Base-by-base conservation (phyloP, 108 stramenopile genomes). In the Fragilariopsis cylindrus region DNA sequence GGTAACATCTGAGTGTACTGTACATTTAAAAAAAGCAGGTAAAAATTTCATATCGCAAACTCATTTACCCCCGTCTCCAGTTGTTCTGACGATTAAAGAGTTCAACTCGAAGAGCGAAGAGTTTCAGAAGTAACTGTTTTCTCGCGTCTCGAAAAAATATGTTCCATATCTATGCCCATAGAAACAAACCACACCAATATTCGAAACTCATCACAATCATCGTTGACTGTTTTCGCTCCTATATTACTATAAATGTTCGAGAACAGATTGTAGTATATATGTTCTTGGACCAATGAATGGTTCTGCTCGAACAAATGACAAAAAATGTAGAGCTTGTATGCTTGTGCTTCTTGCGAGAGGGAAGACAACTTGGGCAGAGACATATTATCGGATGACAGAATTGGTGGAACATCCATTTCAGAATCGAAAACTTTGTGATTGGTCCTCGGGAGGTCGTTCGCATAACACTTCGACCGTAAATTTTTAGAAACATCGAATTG, bases 301-400 rank as follows among this genome's bases (percentile, higher is more conserved):
- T 60, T 21, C 18, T 39, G 49, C 15, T 65, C 71, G 39, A 70
- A 40, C 21, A 81, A 42, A 68, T 81, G 81, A 54, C 70, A 75
- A 21, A 49, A 63, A 30, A 81, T 69, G 1, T 70, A 62, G 43
- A 81, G 50, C 54, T 76, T 76, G 81, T 72, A 76, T 5, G 64
- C 52, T 11, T 62, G 19, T 18, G 69, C 58, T 63, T 73, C 78
- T 47, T 40, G 9, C 41, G 65, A 40, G 3, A 16, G 39, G 49
- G 71, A 67, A 42, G 57, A 46, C 8, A 67, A 18, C 6, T 69
- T 21, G 4, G 65, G 58, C 63, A 41, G 39, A 12, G 16, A 19
- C 7, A 9, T 5, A 7, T 45, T 58, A 6, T 19, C 47, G 19
- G 57, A 11, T 40, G 58, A 57, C 40, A 19, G 19, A 1, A 72